phyloP scores from a whole-genome alignment of 805 yeast genomes.

The Nakazawaea wyomingensis region DNA sequence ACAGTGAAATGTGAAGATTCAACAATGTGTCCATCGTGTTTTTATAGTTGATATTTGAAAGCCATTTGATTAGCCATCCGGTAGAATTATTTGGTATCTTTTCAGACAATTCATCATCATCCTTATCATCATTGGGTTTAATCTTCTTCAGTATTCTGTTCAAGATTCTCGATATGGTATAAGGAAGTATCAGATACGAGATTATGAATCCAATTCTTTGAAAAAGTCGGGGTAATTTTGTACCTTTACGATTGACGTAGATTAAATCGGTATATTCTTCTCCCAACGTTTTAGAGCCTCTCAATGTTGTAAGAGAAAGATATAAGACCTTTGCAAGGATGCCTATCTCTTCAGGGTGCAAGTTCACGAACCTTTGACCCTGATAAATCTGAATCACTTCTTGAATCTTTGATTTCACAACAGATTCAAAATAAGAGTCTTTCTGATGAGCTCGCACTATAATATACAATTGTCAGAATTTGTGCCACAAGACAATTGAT shows the following conservation, averaged over 20 bases:
- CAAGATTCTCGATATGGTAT: conserved; percentile 27
- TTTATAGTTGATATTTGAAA: conserved; percentile 33
- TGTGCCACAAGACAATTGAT: too few relatives aligned
- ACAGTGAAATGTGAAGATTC: conserved; percentile 72
- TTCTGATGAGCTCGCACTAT: conserved; percentile 84
- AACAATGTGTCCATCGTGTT: conserved; percentile 46
- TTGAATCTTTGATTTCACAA: conserved; percentile 48
- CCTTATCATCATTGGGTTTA: conserved; percentile 15
- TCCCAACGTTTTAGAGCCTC: conserved; percentile 80
- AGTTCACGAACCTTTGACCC: conserved; percentile 61
- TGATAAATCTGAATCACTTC: conserved; percentile 50
- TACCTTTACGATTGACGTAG: conserved; percentile 54
- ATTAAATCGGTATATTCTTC: conserved; percentile 88
- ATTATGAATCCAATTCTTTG: conserved; percentile 55
- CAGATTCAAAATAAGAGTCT: conserved; percentile 65
- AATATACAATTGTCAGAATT: background rate
- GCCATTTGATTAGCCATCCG: conserved; percentile 13
- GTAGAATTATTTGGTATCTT: too few relatives aligned
- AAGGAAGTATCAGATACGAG: conserved; percentile 62
- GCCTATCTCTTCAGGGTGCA: conserved; percentile 57
- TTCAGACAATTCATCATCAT: too few relatives aligned
- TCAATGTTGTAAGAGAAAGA: conserved; percentile 66
- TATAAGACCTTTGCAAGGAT: conserved; percentile 57
- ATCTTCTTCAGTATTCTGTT: conserved; percentile 9
- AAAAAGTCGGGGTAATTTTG: conserved; percentile 35